A percentile compares a stretch with the other conserved stretches of the same genome.
Evolutionary conservation across 2,329 filamentous ascomycete species (phyloP).

Genomic region (Diplodia corticola): DNA sequence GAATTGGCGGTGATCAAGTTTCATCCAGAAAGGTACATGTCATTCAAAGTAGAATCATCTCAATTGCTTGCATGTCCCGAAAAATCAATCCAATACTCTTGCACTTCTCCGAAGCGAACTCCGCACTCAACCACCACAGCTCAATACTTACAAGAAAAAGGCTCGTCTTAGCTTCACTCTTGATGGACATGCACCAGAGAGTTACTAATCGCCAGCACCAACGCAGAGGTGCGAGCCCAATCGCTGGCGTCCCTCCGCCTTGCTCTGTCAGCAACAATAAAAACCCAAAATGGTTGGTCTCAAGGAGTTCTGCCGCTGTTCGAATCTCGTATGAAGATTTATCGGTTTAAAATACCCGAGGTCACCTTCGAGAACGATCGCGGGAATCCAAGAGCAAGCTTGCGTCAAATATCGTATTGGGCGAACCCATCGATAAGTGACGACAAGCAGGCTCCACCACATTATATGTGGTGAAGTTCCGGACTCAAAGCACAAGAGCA

Average conservation of each 20-base stretch:
- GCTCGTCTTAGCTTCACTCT: neutral
- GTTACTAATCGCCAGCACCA: conserved; percentile 4
- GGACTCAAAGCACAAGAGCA: neutral
- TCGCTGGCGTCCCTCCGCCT: conserved; percentile 5
- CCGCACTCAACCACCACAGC: neutral
- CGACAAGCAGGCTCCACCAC: neutral
- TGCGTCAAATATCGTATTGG: neutral
- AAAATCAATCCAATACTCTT: too few species aligned
- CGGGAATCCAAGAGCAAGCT: neutral
- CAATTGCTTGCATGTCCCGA: too few species aligned
- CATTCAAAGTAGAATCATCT: too few species aligned
- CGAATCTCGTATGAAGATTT: neutral
- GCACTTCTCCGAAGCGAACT: too few species aligned
- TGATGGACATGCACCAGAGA: neutral
- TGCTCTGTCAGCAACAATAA: neutral
- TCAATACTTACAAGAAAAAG: neutral
- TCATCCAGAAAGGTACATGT: too few species aligned
- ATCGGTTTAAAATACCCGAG: conserved; percentile 4
- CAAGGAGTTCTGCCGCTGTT: neutral
- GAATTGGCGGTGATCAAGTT: too few species aligned
- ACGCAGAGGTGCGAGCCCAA: conserved; percentile 1
- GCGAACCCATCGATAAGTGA: neutral
- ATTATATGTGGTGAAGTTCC: neutral
- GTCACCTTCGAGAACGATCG: neutral
- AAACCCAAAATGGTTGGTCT: too few species aligned